phyloP scores from a whole-genome alignment of 2,329 filamentous ascomycete species.

The Clathrospora elynae region DNA sequence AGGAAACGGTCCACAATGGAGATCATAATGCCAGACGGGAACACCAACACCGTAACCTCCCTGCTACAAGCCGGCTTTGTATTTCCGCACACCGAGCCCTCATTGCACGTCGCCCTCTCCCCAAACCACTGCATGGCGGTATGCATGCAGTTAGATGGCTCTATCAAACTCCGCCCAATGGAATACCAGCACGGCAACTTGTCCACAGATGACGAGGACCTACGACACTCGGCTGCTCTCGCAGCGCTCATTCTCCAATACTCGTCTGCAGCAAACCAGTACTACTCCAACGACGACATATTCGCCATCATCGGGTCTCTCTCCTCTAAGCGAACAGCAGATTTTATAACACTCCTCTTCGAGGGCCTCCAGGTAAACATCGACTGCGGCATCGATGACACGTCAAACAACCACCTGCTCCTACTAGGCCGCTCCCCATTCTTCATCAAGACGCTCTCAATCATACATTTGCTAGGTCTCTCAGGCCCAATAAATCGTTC shows the following conservation, averaged over 20 bases:
- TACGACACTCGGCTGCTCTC: slow-evolving; percentile 47
- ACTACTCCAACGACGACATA: slow-evolving; percentile 56
- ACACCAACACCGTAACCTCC: slow-evolving; percentile 68
- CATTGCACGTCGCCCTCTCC: slow-evolving; percentile 53
- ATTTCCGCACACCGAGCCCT: slow-evolving; percentile 68
- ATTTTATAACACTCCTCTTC: slow-evolving; percentile 69
- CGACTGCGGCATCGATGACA: slow-evolving; percentile 80
- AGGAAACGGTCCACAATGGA: slow-evolving; percentile 76
- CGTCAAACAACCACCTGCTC: slow-evolving; percentile 54
- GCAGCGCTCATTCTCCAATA: slow-evolving; percentile 52
- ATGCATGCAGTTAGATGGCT: slow-evolving; percentile 51
- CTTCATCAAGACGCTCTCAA: slow-evolving; percentile 76
- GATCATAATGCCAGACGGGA: slow-evolving; percentile 67
- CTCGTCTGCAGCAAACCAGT: slow-evolving; percentile 51
- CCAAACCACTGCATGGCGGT: slow-evolving; percentile 56
- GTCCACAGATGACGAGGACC: slow-evolving; percentile 36
- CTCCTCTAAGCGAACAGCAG: slow-evolving; percentile 32
- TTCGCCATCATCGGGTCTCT: slow-evolving; percentile 49
- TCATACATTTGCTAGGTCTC: slow-evolving; percentile 76
- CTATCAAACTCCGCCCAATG: slow-evolving; percentile 50
- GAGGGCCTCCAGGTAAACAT: slow-evolving; percentile 60
- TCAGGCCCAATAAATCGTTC: slow-evolving; percentile 52
- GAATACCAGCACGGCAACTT: slow-evolving; percentile 47
- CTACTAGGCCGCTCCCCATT: slow-evolving; percentile 62
- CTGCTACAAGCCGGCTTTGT: slow-evolving; percentile 79